Base-by-base conservation (phyloP, 2,329 filamentous ascomycete genomes). In the Penicillium sp. region DNA sequence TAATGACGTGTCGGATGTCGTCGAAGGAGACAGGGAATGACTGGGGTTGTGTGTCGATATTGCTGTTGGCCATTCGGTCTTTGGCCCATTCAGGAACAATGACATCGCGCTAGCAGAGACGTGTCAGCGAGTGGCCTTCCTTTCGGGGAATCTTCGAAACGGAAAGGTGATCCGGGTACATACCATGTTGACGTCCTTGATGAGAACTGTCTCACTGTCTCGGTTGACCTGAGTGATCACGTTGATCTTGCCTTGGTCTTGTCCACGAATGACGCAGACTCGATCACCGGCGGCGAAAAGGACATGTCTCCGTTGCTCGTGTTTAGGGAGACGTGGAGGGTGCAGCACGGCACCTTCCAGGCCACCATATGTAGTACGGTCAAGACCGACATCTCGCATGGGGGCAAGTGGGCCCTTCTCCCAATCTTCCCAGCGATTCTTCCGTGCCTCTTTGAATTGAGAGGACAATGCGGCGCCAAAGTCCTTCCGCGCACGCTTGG, bases 181-280 rank as follows among this genome's bases (percentile, higher is more conserved):
- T 67, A 92, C 90, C 79, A 82, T 79, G 67, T 88, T 86, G 56
- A 86, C 64, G 22, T 81, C 83, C 58, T 85, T 79, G 42, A 92
- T 75, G n/a, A 75, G 79, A 43, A 91, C 77, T 58, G 82, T 81
- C 57, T 85, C 86, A 43, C 75, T 77, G 10, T 81, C 73, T 4
- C 68, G 58, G 60, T 85, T 76, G 43, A 95, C 77, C 1, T 77
- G 71, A 56, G 71, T 73, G 43, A 97, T 84, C n/a, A 78, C 77
- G 47, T 90, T 90, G 74, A 99, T 94, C 77, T 88, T 90, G 66
- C 92, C 92, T 77, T 87, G 89, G 67, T 94, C 89, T 34, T 82
- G 83, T 8, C 93, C 92, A 57, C 88, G 85, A 50, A 91, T 76
- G 55, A 97, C 77, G 49, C 93, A 90, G 31, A 97, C 92, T 56